A percentile compares a stretch with the other conserved stretches of the same genome.
phyloP scores from a whole-genome alignment of 192 early-diverging fungal species.

The Podila minutissima region DNA sequence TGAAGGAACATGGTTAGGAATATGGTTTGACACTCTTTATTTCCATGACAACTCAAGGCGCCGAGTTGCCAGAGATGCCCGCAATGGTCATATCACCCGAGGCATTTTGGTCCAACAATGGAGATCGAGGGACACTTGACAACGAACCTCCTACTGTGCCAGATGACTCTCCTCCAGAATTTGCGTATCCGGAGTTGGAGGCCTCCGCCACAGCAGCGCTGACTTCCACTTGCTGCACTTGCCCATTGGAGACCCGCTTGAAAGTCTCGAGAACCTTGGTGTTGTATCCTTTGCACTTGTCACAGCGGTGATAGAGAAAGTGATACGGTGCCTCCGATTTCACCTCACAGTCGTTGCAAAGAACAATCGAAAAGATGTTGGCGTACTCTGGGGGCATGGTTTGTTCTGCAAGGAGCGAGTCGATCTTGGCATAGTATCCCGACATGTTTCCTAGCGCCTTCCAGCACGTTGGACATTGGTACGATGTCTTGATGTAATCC shows the following conservation, averaged over 20 bases:
- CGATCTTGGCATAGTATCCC: constrained; percentile 84
- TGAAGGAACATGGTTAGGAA: too few species aligned
- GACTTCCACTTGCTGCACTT: constrained; percentile 29
- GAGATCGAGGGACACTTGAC: constrained; percentile 12
- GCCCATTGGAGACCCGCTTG: constrained; percentile 27
- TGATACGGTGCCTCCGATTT: constrained; percentile 88
- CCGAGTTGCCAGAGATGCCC: constrained; percentile 43
- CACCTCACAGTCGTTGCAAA: constrained; percentile 97
- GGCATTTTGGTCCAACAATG: constrained; percentile 46
- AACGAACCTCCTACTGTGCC: not conserved
- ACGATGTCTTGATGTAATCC: constrained; percentile 87
- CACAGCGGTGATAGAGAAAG: constrained; percentile 97
- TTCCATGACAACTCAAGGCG: constrained; percentile 11
- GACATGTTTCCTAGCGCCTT: constrained; percentile 91
- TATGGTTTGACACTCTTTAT: not conserved
- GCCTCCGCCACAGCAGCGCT: constrained; percentile 24
- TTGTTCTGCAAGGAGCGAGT: constrained; percentile 79
- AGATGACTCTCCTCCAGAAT: constrained; percentile 17
- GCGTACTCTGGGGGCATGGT: constrained; percentile 93
- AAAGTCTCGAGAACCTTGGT: constrained; percentile 82
- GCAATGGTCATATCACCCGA: constrained; percentile 48
- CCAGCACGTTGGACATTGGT: constrained; percentile 95
- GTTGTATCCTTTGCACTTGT: constrained; percentile 87
- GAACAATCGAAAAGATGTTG: constrained; percentile 73
- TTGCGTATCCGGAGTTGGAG: constrained; percentile 16